Percentiles rank a stretch among this genome's conserved stretches.
Evolutionary conservation across 2,329 filamentous ascomycete genomes (phyloP).

Genomic region (Pestalotiopsis fici): DNA sequence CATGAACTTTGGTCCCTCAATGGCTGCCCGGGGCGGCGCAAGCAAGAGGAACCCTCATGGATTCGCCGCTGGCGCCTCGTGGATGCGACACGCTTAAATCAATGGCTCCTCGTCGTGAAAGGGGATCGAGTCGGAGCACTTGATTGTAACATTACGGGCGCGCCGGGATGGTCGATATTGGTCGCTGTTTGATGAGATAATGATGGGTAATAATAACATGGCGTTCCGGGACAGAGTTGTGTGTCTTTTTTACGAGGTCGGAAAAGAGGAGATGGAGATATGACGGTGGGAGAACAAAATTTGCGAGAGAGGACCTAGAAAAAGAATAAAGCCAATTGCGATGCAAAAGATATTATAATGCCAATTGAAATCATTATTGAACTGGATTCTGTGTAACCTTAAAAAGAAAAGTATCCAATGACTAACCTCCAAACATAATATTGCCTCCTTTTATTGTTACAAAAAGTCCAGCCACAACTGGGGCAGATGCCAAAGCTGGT

Average conservation of each 20-base stretch:
- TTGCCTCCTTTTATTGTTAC: too few relatives aligned
- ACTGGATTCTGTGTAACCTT: neutral
- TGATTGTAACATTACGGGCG: neutral
- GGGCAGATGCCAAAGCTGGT: neutral
- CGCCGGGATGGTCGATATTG: neutral
- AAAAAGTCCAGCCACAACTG: neutral
- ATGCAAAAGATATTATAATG: neutral
- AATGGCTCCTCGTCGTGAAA: neutral
- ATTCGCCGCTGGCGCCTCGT: neutral
- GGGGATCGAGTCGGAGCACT: neutral
- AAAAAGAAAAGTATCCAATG: neutral
- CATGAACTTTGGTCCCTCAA: neutral
- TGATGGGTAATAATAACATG: neutral
- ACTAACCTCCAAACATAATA: too few relatives aligned
- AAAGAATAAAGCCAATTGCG: neutral
- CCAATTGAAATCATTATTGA: neutral
- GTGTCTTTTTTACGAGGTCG: neutral
- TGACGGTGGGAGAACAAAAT: neutral
- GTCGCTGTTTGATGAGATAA: neutral
- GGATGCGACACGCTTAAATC: neutral
- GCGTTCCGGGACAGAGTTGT: neutral
- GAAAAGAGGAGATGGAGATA: neutral
- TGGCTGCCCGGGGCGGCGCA: neutral
- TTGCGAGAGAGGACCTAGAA: neutral
- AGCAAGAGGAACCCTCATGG: slow-evolving; percentile 1